Base-by-base conservation (phyloP, 768 basidiomycete genomes). In the Termitomyces sp. region DNA sequence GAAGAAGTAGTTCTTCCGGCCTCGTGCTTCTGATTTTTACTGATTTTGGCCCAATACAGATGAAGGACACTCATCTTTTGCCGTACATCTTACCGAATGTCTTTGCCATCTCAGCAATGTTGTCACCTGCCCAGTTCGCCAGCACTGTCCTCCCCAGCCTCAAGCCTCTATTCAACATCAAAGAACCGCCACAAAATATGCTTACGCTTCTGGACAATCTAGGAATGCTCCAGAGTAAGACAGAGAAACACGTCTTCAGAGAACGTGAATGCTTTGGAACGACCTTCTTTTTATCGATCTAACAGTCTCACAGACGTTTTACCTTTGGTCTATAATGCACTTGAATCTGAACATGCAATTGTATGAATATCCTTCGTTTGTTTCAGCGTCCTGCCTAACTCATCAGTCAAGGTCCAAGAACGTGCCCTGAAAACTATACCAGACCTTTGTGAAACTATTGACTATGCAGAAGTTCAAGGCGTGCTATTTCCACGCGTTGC, bases 161-260 rank as follows among this genome's bases (percentile, higher is more conserved):
- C 39, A 94, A 91, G 69, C 96, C 96, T 0, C 75, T 99, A 18
- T 99, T 99, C 65, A 80, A 78, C 0, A 78, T 98, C 69, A 94
- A 91, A 71, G 97, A 99, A 68, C 96, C 97, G 18, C 96, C 96
- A 0, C 96, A 98, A 74, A 97, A 96, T 65, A 96, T 98, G 92
- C 74, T 98, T 55, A 95, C 94, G 0, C 76, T 99, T 28, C 74
- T 99, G 49, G 95, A 98, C 67, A 96, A 96, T 68, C 80, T 99
- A 8, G 78, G 83, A 24, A 84, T 95, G 76, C 79, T 99, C 33
- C 93, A 95, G 68, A 85, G 81, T 61, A 99, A 99, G 76, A 96
- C 94, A 2, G 88, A 91, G 57, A 93, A 94, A 64, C 75, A 74
- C 11, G 84, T 90, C 3, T 98, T 98, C 74, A 81, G 92, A 66